Percentiles rank a stretch among this genome's conserved stretches.
These are phyloP conservation scores for Corymbia calophylla DNA, from an alignment of 441 rosid genomes.

Conservation along the genomic window DNA sequence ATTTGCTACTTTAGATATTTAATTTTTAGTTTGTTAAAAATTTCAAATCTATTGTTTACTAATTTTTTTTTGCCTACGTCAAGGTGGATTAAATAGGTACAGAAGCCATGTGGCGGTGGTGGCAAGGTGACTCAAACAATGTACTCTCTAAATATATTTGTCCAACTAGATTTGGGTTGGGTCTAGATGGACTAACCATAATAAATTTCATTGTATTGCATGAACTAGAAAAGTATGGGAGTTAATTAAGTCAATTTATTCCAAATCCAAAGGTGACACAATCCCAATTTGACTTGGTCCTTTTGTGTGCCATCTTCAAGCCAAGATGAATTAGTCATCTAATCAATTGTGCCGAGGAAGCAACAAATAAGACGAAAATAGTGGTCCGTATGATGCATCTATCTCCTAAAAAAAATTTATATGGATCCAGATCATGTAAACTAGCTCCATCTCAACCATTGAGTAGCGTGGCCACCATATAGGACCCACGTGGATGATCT, in stretches of 20 bases:
- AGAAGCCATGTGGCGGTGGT: background rate
- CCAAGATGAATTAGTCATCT: background rate
- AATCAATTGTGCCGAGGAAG: background rate
- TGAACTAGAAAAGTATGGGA: background rate
- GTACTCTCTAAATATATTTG: background rate
- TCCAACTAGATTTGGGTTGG: background rate
- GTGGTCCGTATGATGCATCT: background rate
- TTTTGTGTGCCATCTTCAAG: background rate
- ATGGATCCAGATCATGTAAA: background rate
- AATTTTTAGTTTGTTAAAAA: background rate
- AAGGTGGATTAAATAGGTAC: background rate
- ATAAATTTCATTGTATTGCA: background rate
- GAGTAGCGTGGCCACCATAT: fast-evolving
- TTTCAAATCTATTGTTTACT: background rate
- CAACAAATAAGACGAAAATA: background rate
- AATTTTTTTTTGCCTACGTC: background rate
- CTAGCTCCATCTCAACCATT: background rate
- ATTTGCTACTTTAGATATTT: background rate
- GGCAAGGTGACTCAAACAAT: background rate
- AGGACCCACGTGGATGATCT: background rate
- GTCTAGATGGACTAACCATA: fast-evolving
- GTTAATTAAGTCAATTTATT: background rate
- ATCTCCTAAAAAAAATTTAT: background rate
- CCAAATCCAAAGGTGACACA: background rate
- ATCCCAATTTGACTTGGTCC: background rate